Conservation (phyloP, 2,329 filamentous ascomycete species). For the Fusarium irregulare region DNA sequence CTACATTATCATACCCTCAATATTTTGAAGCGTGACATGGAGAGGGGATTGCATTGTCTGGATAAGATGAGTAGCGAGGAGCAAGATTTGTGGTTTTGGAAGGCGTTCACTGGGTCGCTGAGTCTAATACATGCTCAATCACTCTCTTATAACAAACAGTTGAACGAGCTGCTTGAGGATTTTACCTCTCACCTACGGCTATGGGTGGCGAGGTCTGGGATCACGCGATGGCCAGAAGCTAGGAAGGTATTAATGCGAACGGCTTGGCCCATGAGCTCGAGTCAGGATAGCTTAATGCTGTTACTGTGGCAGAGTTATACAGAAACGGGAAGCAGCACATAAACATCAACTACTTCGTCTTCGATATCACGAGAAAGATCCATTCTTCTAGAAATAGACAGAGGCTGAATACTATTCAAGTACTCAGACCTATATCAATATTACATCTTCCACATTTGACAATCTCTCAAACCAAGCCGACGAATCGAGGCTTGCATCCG, state of each 20-base stretch:
- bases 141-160: background rate
- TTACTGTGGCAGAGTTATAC: background rate
- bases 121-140: background rate
- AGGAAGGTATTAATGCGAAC: background rate
- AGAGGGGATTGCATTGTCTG: background rate
- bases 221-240: background rate
- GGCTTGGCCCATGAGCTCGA: background rate
- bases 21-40: background rate
- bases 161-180: background rate
- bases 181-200: accelerated
- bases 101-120: background rate
- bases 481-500: too few species aligned
- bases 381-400: too few species aligned
- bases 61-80: background rate
- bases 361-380: accelerated
- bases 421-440: too few species aligned
- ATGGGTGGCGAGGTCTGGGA: background rate
- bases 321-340: background rate
- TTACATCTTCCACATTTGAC: too few species aligned
- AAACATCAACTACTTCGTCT: too few species aligned
- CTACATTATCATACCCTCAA: background rate
- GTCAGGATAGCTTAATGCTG: background rate
- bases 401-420: too few species aligned
- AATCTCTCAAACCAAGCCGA: too few species aligned
- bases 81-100: background rate